Evolutionary conservation across 2,329 filamentous ascomycete species (phyloP), one percentile per base, ranked within the genome.

Genomic region (Pseudogymnoascus sp.): DNA sequence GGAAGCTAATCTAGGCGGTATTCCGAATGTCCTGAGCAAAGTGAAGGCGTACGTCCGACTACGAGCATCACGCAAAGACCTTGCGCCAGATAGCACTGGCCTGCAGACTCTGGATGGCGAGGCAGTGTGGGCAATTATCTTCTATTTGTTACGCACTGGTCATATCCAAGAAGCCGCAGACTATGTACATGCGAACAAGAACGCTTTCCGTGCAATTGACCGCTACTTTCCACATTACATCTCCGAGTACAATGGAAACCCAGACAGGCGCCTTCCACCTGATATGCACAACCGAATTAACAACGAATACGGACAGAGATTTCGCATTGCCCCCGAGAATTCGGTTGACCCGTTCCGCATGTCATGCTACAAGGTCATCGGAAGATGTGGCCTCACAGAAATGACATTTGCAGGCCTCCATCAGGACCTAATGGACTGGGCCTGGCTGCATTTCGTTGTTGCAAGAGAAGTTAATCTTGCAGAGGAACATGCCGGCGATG

Each of bases 311-410:
- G 88, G 88, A 60, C 90, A 95, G 72, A 87, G 92, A 52, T 83
- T 87, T 27, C 87, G 90, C 66, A 90, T 95, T 69, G 90, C 90
- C 0, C 89, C 90, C 0, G 90, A 94, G 63, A 88, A 92, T 71
- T 89, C 90, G 1, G 86, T 95, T 66, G 94, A 99, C 73, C 94
- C 94, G 27, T 99, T 95, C 78, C 87, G 92, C 61, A 92, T 96
- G 86, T 92, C 93, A 58, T 97, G 94, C 74, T 97, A 97, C 81
- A 97, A 99, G 80, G 87, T 99, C 65, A 88, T 99, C 68, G 94
- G 95, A 52, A 91, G 86, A 52, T 87, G 86, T 68, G 86, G 88
- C 69, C 76, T 89, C 27, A 79, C 77, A 70, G 86, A 86, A 73
- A 82, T 86, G 65, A 84, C 80, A 67, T 74, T 88, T 31, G 84